phyloP scores from a whole-genome alignment of 2,329 filamentous ascomycete species.

The Penicillium italicum region DNA sequence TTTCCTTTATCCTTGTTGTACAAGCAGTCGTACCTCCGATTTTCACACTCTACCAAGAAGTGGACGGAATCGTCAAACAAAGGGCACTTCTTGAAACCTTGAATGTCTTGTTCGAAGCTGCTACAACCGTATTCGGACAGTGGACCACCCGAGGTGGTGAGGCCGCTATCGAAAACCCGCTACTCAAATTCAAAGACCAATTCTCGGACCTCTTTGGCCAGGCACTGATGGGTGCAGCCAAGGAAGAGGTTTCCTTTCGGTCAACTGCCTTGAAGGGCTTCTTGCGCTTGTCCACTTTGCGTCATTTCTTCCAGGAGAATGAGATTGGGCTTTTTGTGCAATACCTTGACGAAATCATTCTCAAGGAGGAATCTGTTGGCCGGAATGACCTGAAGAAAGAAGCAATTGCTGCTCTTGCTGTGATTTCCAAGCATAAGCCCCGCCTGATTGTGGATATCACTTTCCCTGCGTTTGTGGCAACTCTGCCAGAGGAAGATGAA shows the following conservation, averaged over 20 bases:
- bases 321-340: constrained; percentile 54
- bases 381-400: constrained; percentile 57
- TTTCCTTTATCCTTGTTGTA: constrained; percentile 54
- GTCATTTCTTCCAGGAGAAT: constrained; percentile 49
- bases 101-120: constrained; percentile 56
- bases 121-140: constrained; percentile 54
- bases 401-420: constrained; percentile 56
- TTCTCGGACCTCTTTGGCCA: constrained; percentile 55
- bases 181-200: constrained; percentile 49
- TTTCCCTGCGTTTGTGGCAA: constrained; percentile 63
- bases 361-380: constrained; percentile 56
- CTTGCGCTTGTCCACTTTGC: constrained; percentile 45
- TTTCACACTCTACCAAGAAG: constrained; percentile 58
- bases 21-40: constrained; percentile 56
- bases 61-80: constrained; percentile 60
- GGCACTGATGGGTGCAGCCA: constrained; percentile 51
- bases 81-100: constrained; percentile 61
- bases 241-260: constrained; percentile 51
- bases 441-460: constrained; percentile 61
- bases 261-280: constrained; percentile 48
- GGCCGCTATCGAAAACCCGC: constrained; percentile 39
- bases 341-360: constrained; percentile 58
- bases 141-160: constrained; percentile 49
- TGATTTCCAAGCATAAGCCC: constrained; percentile 61
- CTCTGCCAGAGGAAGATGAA: constrained; percentile 57